Base-by-base conservation (phyloP, 1,284 basidiomycete species). In the Moesziomyces sp. region DNA sequence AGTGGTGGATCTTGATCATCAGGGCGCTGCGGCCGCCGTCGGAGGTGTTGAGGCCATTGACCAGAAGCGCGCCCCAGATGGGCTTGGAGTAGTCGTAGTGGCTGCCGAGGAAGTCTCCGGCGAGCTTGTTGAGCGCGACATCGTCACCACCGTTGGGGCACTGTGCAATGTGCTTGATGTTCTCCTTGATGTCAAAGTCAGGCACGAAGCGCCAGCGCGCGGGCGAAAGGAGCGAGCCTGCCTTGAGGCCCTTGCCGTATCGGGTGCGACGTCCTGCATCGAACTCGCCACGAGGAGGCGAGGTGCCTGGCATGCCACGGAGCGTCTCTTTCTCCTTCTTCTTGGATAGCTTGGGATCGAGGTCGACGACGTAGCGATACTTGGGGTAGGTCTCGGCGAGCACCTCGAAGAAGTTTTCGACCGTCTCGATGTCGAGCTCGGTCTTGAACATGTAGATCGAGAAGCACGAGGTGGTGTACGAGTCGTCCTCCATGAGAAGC, bases 1-100 rank as follows among this genome's bases (percentile, higher is more conserved):
- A 71, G 64, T 84, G 82, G 59, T 84, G 82, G 42, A 84, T 81
- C 67, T 84, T 84, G 81, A 84, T 82, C 79, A 84, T 81, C 28
- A 84, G 65, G 6, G 80, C 81, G 40, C 75, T 77, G 45, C 70
- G 70, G 21, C 76, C 80, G 23, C 82, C 82, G 26, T 83, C 74
- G 18, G 58, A 46, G 13, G 80, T 83, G 60, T 80, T 58, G 54
- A 84, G 67, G 23, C 81, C 80, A 13, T 77, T 81, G 46, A 84
- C 81, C n/a, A 81, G 68, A 30, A 83, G 67, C 11, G 82, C 82
- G 54, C 82, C 77, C 82, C 82, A 84, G 33, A 83, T 72, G 5
- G 82, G 82, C 67, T 82, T 84, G 40, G 67, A 74, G 52, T 76
- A 84, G 74, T 84, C 76, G 57, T 75, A 84, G 61, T 82, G 80